A percentile compares a stretch with the other conserved stretches of the same genome.
phyloP scores from a whole-genome alignment of 768 basidiomycete genomes.

The Boletus tomentosulus region DNA sequence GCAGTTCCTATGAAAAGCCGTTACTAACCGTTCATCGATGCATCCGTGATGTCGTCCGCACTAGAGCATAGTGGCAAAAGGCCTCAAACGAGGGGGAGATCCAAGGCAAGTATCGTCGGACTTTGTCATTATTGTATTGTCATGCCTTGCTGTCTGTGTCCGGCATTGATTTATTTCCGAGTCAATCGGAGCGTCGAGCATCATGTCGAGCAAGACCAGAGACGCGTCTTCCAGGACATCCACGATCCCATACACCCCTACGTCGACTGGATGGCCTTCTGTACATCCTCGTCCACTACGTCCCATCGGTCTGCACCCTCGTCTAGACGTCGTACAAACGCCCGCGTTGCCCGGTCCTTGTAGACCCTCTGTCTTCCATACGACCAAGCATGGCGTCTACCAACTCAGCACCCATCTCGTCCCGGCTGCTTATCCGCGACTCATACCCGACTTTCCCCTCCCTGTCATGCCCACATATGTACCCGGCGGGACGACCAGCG shows the following conservation, averaged over 20 bases:
- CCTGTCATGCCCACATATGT: conserved; percentile 16
- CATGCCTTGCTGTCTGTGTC: not conserved
- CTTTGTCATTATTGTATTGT: not conserved
- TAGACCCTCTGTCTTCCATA: conserved; percentile 19
- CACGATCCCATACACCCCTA: conserved; percentile 18
- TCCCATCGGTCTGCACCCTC: conserved; percentile 12
- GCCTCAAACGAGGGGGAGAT: no score
- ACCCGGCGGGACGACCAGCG: not conserved
- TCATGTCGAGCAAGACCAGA: not conserved
- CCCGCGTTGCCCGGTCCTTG: conserved; percentile 21
- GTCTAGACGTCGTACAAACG: not conserved
- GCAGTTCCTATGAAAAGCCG: no score
- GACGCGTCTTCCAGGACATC: conserved; percentile 2
- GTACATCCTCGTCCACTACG: conserved; percentile 21
- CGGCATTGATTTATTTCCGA: not conserved
- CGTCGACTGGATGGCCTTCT: conserved; percentile 15
- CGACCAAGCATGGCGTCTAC: conserved; percentile 13
- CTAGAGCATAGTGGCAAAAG: no score
- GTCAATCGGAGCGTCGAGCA: not conserved
- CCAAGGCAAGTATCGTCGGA: no score
- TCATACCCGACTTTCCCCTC: conserved; percentile 20
- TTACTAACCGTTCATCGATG: no score
- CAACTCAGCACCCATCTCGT: conserved; percentile 28
- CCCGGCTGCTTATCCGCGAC: conserved; percentile 27
- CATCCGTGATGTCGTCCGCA: no score